Evolutionary conservation across 768 basidiomycete species (phyloP).

Genomic region (Russula griseocarnosa): DNA sequence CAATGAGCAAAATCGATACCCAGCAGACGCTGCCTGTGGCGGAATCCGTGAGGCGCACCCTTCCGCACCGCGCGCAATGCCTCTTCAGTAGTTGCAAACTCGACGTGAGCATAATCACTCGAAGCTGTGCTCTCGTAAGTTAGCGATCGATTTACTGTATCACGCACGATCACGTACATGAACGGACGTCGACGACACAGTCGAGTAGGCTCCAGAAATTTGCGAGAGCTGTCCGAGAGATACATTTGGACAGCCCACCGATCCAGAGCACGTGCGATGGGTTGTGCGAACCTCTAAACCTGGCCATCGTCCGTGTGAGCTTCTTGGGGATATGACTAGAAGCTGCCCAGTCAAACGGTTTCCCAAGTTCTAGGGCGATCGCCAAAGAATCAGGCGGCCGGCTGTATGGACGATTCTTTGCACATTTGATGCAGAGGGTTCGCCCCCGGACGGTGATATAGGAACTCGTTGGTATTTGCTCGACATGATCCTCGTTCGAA

Average conservation of each 20-base stretch:
- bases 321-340: too few relatives aligned
- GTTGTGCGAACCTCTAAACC: too few relatives aligned
- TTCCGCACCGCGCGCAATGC: constrained; percentile 10
- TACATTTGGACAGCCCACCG: too few relatives aligned
- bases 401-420: not conserved
- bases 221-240: too few relatives aligned
- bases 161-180: too few relatives aligned
- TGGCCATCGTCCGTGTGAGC: too few relatives aligned
- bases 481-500: constrained; percentile 6
- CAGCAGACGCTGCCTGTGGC: constrained; percentile 15
- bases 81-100: constrained; percentile 18
- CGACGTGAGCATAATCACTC: constrained; percentile 11
- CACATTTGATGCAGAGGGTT: constrained; percentile 1
- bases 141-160: not conserved
- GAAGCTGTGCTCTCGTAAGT: not conserved
- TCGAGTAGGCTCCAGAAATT: too few relatives aligned
- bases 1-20: constrained; percentile 19
- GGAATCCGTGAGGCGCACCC: constrained; percentile 17
- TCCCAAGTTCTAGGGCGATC: too few relatives aligned
- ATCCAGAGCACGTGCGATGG: too few relatives aligned
- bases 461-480: constrained; percentile 12
- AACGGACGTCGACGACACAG: too few relatives aligned
- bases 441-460: not conserved
- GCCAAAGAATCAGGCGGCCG: not conserved
- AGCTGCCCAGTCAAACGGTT: too few relatives aligned